Conservation (phyloP, 257 asterid species). For the Prunella vulgaris region DNA sequence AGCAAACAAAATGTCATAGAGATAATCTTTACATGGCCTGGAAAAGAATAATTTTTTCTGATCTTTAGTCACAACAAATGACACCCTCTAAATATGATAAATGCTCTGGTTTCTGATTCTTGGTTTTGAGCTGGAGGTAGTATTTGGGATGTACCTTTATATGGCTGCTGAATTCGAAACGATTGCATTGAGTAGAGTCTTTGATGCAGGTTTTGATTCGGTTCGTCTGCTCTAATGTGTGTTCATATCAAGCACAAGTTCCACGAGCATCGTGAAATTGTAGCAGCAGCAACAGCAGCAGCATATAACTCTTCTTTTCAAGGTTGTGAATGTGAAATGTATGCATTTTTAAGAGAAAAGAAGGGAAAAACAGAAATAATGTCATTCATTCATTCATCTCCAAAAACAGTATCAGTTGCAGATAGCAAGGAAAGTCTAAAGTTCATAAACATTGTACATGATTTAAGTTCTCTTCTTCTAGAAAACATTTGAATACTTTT, state of each 20-base stretch:
- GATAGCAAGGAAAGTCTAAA: neutral
- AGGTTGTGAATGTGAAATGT: neutral
- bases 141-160: neutral
- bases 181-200: slow-evolving; percentile 19
- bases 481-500: too few species aligned
- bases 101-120: neutral
- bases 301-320: too few species aligned
- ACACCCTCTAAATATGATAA: neutral
- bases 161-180: slow-evolving; percentile 6
- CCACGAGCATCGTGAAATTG: slow-evolving; percentile 43
- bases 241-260: slow-evolving; percentile 52
- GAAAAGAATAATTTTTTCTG: neutral
- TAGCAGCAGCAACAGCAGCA: slow-evolving; percentile 17
- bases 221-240: slow-evolving; percentile 24
- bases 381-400: too few species aligned
- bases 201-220: slow-evolving; percentile 25
- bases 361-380: too few species aligned
- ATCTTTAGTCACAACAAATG: slow-evolving; percentile 4
- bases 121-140: neutral
- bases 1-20: neutral
- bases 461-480: too few species aligned
- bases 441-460: neutral
- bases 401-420: neutral
- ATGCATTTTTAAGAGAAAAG: too few species aligned
- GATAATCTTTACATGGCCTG: neutral